Base-by-base conservation (phyloP, 2,329 filamentous ascomycete species). In the Penicillium sp. region DNA sequence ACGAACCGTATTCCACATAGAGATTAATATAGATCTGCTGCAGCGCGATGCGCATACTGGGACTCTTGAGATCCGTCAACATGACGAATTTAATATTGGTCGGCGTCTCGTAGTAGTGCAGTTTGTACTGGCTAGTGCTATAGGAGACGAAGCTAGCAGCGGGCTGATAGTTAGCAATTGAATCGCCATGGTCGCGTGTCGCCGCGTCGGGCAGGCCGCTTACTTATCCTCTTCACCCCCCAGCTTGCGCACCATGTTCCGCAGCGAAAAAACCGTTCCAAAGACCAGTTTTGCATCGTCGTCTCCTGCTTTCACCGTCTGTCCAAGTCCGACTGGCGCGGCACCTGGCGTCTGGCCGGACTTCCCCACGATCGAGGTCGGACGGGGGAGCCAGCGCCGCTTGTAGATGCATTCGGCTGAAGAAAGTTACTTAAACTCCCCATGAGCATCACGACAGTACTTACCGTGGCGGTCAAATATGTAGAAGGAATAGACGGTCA, bases 21-120 rank as follows among this genome's bases (percentile, higher is more conserved):
- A 97, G 83, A 71, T 95, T 97, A 53, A 96, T 95, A 73, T 96
- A 99, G 58, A 99, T 96, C 80, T 99, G 94, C 71, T 99, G 92
- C 66, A 99, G 76, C 21, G 95, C 93, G 64, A 95, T 90, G 42
- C 92, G 85, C 85, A 99, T 93, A 74, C 91, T 96, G 61, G 88
- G 83, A 52, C 90, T 89, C 61, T 85, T 88, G 34, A 89, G 89
- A 75, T 97, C 94, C 23, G 94, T 97, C 68, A 97, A 81, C 86
- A 99, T 90, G 69, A 96, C 91, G 69, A 97, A 95, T 69, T 96
- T 95, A 74, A 95, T 86, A 71, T 90, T 95, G 47, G 91, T 94
- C 1, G 92, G 91, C 12, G 94, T 97, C 79, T 99, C 94, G 81
- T 96, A 99, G 79, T 95, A 99, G 77, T 99, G 94, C 65, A 99